Conservation (phyloP, 164 flowering plant genomes). For the grape (Vitis vinifera) region DNA sequence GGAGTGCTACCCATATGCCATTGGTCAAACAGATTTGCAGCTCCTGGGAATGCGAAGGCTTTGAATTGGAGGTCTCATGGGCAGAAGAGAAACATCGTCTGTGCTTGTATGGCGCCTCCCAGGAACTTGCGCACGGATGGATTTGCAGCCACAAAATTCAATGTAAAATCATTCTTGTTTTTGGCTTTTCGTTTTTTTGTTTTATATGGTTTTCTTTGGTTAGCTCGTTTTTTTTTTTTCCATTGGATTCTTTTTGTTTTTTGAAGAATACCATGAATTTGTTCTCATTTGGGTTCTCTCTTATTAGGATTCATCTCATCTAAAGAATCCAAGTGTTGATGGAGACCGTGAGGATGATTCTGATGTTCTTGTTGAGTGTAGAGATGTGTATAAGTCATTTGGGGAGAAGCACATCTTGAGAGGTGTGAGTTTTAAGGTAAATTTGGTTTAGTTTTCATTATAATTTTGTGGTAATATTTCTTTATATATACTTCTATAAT, state of each 20-base stretch:
- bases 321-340: slow-evolving; percentile 17
- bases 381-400: slow-evolving; percentile 86
- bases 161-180: slow-evolving; percentile 19
- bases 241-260: too few species aligned
- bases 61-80: slow-evolving; percentile 11
- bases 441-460: slow-evolving; percentile 8
- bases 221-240: too few species aligned
- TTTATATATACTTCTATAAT: too few species aligned
- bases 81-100: slow-evolving; percentile 35
- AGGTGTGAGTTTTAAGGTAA: slow-evolving; percentile 98
- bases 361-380: slow-evolving; percentile 86
- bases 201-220: neutral
- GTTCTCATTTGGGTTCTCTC: neutral
- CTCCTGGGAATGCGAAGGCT: slow-evolving; percentile 6
- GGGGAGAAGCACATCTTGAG: slow-evolving; percentile 88
- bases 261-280: neutral
- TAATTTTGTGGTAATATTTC: too few species aligned
- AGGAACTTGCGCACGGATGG: slow-evolving; percentile 24
- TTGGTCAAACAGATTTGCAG: slow-evolving; percentile 15
- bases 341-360: slow-evolving; percentile 49
- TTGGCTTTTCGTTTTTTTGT: neutral
- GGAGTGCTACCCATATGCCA: slow-evolving; percentile 5
- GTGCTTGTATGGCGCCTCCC: slow-evolving; percentile 62
- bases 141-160: slow-evolving; percentile 23
- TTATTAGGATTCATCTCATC: slow-evolving; percentile 38